A percentile compares a stretch with the other conserved stretches of the same genome.
Conservation (phyloP, 2,329 filamentous ascomycete genomes). For the Talaromyces sp. region DNA sequence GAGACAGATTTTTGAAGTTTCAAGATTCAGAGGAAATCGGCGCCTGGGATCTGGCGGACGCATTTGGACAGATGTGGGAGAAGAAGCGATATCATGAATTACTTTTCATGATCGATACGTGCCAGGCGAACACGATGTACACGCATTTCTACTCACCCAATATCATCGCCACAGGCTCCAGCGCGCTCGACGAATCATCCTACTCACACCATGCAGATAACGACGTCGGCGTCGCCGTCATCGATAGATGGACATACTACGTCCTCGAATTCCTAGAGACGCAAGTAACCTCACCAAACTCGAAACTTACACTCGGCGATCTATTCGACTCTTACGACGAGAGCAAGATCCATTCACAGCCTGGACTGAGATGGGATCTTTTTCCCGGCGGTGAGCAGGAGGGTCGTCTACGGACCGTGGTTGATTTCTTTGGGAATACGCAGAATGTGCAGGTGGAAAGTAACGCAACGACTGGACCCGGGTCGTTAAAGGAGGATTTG, state of each 20-base stretch:
- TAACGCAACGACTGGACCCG: slow-evolving; percentile 51
- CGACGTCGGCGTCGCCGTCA: slow-evolving; percentile 95
- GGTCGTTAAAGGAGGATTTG: slow-evolving; percentile 64
- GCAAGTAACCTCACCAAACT: slow-evolving; percentile 78
- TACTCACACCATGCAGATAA: slow-evolving; percentile 98
- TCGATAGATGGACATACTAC: slow-evolving; percentile 98
- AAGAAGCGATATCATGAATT: slow-evolving; percentile 99
- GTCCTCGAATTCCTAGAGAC: slow-evolving; percentile 95
- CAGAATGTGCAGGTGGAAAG: slow-evolving; percentile 90
- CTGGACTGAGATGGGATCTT: slow-evolving; percentile 91
- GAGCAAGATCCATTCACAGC: slow-evolving; percentile 87
- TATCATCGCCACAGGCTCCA: slow-evolving; percentile 96
- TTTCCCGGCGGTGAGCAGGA: slow-evolving; percentile 78
- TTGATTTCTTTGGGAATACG: slow-evolving; percentile 98
- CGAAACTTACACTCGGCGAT: slow-evolving; percentile 86
- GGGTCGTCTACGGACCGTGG: slow-evolving; percentile 75
- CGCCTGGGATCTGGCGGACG: slow-evolving; percentile 91
- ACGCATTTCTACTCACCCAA: slow-evolving; percentile 97
- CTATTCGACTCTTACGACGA: slow-evolving; percentile 96
- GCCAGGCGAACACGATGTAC: slow-evolving; percentile 99
- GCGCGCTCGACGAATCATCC: slow-evolving; percentile 89
- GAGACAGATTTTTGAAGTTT: slow-evolving; percentile 97
- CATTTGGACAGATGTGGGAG: slow-evolving; percentile 99
- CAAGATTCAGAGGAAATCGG: slow-evolving; percentile 98
- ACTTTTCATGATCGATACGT: slow-evolving; percentile 99